Conservation (phyloP, 139 green algal genomes). For the Axilococcus clingmanii region DNA sequence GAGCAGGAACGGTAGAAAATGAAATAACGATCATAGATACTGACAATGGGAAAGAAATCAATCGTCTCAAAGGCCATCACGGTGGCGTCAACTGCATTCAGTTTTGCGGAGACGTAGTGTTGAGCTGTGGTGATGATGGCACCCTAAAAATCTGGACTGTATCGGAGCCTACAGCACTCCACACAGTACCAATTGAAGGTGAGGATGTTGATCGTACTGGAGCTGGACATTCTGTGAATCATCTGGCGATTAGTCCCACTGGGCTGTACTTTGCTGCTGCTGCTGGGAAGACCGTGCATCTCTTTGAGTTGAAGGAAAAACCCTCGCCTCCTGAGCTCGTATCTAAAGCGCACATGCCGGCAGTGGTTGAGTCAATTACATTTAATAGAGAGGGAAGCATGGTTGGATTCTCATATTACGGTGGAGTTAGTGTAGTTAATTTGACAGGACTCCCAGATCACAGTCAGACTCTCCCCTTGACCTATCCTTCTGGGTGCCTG, state of each 20-base stretch:
- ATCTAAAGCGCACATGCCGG: constrained; percentile 1
- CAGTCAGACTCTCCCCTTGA: constrained; percentile 13
- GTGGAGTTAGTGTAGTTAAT: constrained; percentile 13
- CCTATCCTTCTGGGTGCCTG: constrained; percentile 8
- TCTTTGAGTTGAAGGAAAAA: not conserved
- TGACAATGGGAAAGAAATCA: not conserved
- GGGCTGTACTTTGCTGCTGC: constrained; percentile 10
- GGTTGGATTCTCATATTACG: constrained; percentile 15
- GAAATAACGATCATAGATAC: constrained; percentile 1
- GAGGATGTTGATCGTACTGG: constrained; percentile 10
- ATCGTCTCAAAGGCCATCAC: not conserved
- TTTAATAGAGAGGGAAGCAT: constrained; percentile 9
- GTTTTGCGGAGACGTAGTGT: constrained; percentile 16
- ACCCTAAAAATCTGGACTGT: constrained; percentile 11
- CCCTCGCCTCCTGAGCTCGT: not conserved
- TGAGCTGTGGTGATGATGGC: constrained; percentile 17
- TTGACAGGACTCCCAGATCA: not conserved
- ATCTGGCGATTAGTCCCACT: constrained; percentile 5
- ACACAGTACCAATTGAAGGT: constrained; percentile 8
- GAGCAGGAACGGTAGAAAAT: not conserved
- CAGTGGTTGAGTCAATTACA: constrained; percentile 16
- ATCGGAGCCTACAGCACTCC: not conserved
- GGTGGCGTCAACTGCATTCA: constrained; percentile 16
- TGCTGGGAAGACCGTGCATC: constrained; percentile 6
- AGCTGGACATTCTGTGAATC: not conserved